phyloP scores from a whole-genome alignment of 306 rosid genomes.

The Senna tora region DNA sequence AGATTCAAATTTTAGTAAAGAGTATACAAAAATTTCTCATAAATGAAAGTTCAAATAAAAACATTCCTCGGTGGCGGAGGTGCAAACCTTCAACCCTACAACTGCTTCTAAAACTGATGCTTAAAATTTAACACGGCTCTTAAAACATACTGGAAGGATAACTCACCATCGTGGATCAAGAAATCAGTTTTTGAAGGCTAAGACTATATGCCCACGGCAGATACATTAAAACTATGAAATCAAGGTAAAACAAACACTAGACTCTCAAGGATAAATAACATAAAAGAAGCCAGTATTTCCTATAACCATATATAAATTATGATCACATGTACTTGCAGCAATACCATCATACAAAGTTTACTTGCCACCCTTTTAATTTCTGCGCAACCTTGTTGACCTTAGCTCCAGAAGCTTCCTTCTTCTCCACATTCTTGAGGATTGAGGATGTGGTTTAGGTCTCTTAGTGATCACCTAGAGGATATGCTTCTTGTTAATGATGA shows the following conservation, averaged over 20 bases:
- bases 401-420: slow-evolving; percentile 48
- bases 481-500: too few species aligned
- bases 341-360: slow-evolving; percentile 10
- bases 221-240: not conserved
- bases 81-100: not conserved
- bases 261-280: not conserved
- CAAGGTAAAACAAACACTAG: not conserved
- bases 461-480: too few species aligned
- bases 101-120: not conserved
- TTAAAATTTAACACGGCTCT: not conserved
- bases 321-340: not conserved
- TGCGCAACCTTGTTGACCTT: slow-evolving; percentile 49
- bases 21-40: slow-evolving; percentile 10
- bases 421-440: slow-evolving; percentile 47
- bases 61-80: slow-evolving; percentile 24
- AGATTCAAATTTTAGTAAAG: not conserved
- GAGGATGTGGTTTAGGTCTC: too few species aligned
- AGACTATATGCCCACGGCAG: too few species aligned
- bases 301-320: not conserved
- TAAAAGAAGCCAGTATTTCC: not conserved
- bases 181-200: slow-evolving; percentile 21
- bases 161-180: slow-evolving; percentile 31
- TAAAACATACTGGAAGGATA: not conserved
- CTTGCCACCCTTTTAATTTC: slow-evolving; percentile 49
- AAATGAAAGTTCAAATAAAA: not conserved